Evolutionary conservation across 2,329 filamentous ascomycete species (phyloP), one percentile per base, ranked within the genome.

Genomic region (Sporothrix inflata): DNA sequence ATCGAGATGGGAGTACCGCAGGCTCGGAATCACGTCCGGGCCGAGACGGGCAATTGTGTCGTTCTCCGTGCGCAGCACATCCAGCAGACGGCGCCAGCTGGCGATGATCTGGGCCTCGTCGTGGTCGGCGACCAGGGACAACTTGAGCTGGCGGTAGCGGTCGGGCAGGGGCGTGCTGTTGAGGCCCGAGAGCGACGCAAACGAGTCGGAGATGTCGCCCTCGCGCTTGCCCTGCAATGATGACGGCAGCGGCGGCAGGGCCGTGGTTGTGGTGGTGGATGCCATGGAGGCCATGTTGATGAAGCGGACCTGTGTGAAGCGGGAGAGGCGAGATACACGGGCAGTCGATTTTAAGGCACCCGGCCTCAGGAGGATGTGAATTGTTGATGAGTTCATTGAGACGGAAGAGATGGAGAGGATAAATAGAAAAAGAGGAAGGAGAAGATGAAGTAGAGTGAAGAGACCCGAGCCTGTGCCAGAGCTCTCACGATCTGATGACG

Each of bases 131-230:
- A 88, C 81, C 12, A 91, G 80, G 0, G 82, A 80, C n/a, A 81
- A 79, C 76, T 91, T 91, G 12, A 90, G 80, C 27, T 85, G 78
- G 8, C 87, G 83, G 76, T 88, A 91, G 0, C 87, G 82, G 72
- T 85, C 81, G 0, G 88, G 88, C 0, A 91, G 81, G 0, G 86
- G 84, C 12, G 80, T 77, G 4, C 80, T 77, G 8, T 81, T 76
- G 1, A 77, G 77, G 0, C 87, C 86, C 0, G 87, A 88, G 1
- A 91, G 80, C 0, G 89, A 90, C 0, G 85, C 85, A 72, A 91
- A 91, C 0, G 88, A 81, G 69, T 89, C 88, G 0, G 88, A 89
- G 45, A 91, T 91, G 74, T 90, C 85, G 3, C 89, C 89, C 75
- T 88, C 87, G 51, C 85, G 84, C 75, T 88, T 89, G 11, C 19